Conservation (phyloP, 805 yeast species). For the Lachancea lanzarotensis region DNA sequence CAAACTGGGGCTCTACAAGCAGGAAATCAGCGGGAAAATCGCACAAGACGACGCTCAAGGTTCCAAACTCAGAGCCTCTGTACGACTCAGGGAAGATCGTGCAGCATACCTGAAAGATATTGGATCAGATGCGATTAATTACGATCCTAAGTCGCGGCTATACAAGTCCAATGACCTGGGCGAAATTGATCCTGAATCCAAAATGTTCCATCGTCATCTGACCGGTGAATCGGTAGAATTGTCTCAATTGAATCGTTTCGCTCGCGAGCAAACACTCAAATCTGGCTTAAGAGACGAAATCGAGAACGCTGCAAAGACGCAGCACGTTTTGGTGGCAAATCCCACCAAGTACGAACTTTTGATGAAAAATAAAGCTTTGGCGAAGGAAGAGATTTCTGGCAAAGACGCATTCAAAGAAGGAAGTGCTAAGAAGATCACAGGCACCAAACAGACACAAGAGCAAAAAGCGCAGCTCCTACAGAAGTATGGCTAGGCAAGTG, state of each 20-base stretch:
- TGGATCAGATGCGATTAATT: conserved; percentile 39
- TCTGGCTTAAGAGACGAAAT: conserved; percentile 25
- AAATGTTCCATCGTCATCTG: conserved; percentile 47
- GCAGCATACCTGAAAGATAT: conserved; percentile 61
- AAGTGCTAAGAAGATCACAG: conserved; percentile 17
- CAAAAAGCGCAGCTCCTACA: conserved; percentile 15
- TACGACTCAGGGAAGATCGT: conserved; percentile 66
- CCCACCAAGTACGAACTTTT: conserved; percentile 31
- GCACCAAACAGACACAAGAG: conserved; percentile 19
- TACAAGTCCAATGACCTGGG: conserved; percentile 32
- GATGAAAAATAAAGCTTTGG: conserved; percentile 10
- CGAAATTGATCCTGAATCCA: conserved; percentile 33
- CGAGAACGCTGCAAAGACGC: conserved; percentile 20
- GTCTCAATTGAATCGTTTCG: conserved; percentile 42
- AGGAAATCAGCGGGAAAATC: conserved; percentile 14
- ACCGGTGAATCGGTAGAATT: conserved; percentile 54
- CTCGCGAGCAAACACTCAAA: conserved; percentile 38
- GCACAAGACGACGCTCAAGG: conserved; percentile 17
- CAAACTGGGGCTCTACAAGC: conserved; percentile 34
- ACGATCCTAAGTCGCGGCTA: conserved; percentile 49
- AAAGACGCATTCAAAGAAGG: conserved; percentile 7
- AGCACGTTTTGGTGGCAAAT: conserved; percentile 31
- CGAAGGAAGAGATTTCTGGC: neutral
- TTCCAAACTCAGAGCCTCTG: conserved; percentile 26
- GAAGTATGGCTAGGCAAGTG: conserved; percentile 17